Evolutionary conservation across 805 yeast species (phyloP), one percentile per base, ranked within the genome.

Genomic region (Saccharomyces kudriavzevii): DNA sequence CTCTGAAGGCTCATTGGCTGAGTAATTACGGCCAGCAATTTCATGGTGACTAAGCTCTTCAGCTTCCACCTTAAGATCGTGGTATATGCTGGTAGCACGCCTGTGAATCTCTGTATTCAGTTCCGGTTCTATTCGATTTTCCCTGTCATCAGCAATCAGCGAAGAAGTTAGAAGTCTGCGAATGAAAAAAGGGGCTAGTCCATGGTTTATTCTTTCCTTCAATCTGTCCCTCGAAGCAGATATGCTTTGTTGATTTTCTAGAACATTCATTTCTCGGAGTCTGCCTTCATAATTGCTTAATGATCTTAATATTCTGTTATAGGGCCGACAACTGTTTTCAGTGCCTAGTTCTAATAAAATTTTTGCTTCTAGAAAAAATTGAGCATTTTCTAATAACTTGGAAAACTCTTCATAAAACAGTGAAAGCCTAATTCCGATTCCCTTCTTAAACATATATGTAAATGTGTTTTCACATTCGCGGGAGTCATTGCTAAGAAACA

Each of bases 381-480:
- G 51, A 57, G 55, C 56, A 10, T 53, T 56, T 26, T 58, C 54
- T 26, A 67, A 53, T 22, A 61, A 28, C 6, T 77, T 74, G 1
- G 96, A 89, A 71, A 87, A 89, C 54, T 81, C 85, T 62, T 88
- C 95, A 62, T 89, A 91, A 64, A 78, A 90, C 13, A 80, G 59
- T 0, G 96, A 82, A 48, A 88, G 71, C 40, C 74, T 73, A 30
- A 64, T 65, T 0, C 96, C 97, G 40, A 92, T 88, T 50, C 77
- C 81, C 58, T 85, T 83, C 57, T 85, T 80, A 47, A 84, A 80
- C 68, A 91, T 72, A 63, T 85, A 89, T 2, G 81, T 76, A 66
- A 84, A 91, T 2, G 88, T 74, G 53, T 86, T 92, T 40, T 81
- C 72, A 0, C 92, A 91, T 13, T 85, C 78, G 56, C 85, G 87